A percentile compares a stretch with the other conserved stretches of the same genome.
Conservation (phyloP, 2,329 filamentous ascomycete genomes). For the Alternaria arborescens region DNA sequence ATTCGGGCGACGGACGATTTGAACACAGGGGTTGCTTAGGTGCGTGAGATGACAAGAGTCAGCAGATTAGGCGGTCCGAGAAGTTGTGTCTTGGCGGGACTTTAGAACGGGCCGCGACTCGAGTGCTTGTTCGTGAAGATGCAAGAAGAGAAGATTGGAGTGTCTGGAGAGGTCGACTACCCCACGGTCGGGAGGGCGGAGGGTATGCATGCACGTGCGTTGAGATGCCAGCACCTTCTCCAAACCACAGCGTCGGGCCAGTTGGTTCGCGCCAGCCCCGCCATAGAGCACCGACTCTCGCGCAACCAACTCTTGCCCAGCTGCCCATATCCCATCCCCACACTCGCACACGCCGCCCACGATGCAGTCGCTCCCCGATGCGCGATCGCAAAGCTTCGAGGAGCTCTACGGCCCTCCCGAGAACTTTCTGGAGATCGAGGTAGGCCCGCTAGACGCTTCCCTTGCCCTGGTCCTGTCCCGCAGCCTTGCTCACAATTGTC, state of each 20-base stretch:
- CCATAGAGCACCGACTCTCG: slow-evolving; percentile 21
- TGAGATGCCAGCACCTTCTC: slow-evolving; percentile 7
- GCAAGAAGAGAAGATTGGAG: no score
- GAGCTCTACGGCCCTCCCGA: slow-evolving; percentile 98
- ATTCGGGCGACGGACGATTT: background rate
- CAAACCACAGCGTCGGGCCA: slow-evolving; percentile 19
- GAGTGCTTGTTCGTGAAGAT: background rate
- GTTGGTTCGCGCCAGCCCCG: slow-evolving; percentile 25
- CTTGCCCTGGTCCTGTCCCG: slow-evolving; percentile 13
- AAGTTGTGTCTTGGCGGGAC: background rate
- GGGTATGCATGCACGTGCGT: slow-evolving; percentile 13
- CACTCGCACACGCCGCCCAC: slow-evolving; percentile 2
- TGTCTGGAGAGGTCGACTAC: no score
- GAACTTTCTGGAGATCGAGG: slow-evolving; percentile 99
- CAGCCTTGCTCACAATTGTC: slow-evolving; percentile 34
- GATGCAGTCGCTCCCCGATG: slow-evolving; percentile 71
- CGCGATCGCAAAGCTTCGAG: slow-evolving; percentile 93
- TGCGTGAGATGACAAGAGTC: background rate
- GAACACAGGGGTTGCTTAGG: background rate
- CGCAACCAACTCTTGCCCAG: slow-evolving; percentile 13
- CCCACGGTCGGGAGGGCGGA: no score
- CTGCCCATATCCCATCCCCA: background rate
- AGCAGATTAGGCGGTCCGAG: background rate
- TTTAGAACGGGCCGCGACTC: background rate
- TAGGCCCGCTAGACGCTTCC: slow-evolving; percentile 49